phyloP scores from a whole-genome alignment of 2,329 filamentous ascomycete genomes.

The Cordyceps militaris region DNA sequence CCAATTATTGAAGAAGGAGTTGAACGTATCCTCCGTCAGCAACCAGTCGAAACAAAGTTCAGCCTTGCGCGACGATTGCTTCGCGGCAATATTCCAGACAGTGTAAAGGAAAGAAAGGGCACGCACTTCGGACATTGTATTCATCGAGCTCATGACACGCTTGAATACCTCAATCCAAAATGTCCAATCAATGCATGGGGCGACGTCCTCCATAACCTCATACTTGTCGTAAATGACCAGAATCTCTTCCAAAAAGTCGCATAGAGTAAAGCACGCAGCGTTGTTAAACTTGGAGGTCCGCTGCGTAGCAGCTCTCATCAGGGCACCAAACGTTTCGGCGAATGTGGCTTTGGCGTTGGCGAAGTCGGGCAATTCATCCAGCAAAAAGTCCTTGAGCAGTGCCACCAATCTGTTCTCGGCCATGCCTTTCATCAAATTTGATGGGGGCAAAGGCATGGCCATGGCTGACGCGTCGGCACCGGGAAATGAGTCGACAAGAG shows the following conservation, averaged over 20 bases:
- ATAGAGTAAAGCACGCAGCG: slow-evolving; percentile 79
- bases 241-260: slow-evolving; percentile 82
- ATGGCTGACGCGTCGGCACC: slow-evolving; percentile 60
- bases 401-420: slow-evolving; percentile 82
- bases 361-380: slow-evolving; percentile 33
- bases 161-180: slow-evolving; percentile 82
- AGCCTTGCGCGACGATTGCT: slow-evolving; percentile 60
- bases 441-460: slow-evolving; percentile 54
- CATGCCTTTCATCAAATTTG: slow-evolving; percentile 71
- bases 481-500: slow-evolving; percentile 37
- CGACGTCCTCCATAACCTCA: slow-evolving; percentile 33
- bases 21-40: slow-evolving; percentile 66
- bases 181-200: slow-evolving; percentile 60
- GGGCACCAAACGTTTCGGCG: slow-evolving; percentile 63
- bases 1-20: slow-evolving; percentile 85
- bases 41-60: slow-evolving; percentile 68
- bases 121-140: slow-evolving; percentile 84
- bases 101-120: slow-evolving; percentile 75
- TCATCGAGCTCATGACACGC: slow-evolving; percentile 73
- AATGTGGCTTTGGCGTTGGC: slow-evolving; percentile 57
- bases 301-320: slow-evolving; percentile 68
- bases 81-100: slow-evolving; percentile 66
- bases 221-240: slow-evolving; percentile 53
- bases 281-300: slow-evolving; percentile 76
- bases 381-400: slow-evolving; percentile 72